These are phyloP conservation scores for Pseudocercospora fuligena DNA, from an alignment of 2,329 filamentous ascomycete genomes.

Conservation along the genomic window DNA sequence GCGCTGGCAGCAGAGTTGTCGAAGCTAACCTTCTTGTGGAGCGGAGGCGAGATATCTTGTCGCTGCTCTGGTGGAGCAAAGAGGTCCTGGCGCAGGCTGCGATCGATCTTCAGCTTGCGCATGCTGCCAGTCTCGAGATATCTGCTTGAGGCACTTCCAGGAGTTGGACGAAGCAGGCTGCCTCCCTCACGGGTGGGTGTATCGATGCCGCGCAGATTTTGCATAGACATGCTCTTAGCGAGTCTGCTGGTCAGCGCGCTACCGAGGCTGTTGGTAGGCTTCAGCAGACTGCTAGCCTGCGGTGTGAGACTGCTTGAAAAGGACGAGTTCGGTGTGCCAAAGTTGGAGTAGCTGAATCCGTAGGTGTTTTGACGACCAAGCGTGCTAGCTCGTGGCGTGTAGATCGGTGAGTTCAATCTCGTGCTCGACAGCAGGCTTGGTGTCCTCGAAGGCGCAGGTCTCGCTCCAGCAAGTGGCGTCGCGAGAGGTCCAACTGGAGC, in stretches of 20 bases:
- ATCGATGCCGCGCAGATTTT: constrained; percentile 81
- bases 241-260: constrained; percentile 60
- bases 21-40: constrained; percentile 90
- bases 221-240: constrained; percentile 86
- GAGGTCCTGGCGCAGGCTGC: constrained; percentile 74
- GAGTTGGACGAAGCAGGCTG: constrained; percentile 77
- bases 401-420: constrained; percentile 70
- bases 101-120: constrained; percentile 92
- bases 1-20: constrained; percentile 63
- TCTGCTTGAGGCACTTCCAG: constrained; percentile 62
- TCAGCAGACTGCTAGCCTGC: constrained; percentile 67
- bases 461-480: constrained; percentile 78
- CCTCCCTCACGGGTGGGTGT: constrained; percentile 69
- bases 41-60: constrained; percentile 43
- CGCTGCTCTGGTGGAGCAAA: constrained; percentile 47
- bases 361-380: constrained; percentile 61
- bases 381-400: constrained; percentile 64
- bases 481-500: constrained; percentile 85
- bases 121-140: constrained; percentile 73
- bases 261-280: constrained; percentile 65
- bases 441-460: constrained; percentile 36
- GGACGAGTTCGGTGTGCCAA: constrained; percentile 71
- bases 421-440: constrained; percentile 38
- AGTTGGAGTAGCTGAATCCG: constrained; percentile 87
- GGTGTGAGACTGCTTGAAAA: constrained; percentile 66